Base-by-base conservation (phyloP, 106 monocot species). In the Posidonia australis region DNA sequence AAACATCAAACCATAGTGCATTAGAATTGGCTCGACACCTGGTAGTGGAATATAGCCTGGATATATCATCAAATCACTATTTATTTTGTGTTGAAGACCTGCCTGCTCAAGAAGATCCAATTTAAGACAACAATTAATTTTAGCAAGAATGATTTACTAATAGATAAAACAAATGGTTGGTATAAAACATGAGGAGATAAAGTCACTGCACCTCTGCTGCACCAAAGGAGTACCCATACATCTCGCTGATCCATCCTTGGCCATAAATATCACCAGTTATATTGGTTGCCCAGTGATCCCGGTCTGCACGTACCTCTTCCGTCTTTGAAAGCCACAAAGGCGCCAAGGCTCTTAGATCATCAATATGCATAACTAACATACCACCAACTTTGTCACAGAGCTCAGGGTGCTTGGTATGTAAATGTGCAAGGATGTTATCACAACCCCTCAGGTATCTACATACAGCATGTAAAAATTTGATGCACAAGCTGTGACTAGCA, bases 211-310 rank as follows among this genome's bases (percentile, higher is more conserved):
- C 93, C 84, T 94, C 98, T 60, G 98, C 98, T 68, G 98, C 98
- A 72, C 98, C 98, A 79, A 98, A 98, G 47, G 98, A 91, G 65
- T 91, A 98, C 25, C 98, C 98, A 75, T 98, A 98, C 98, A 98
- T 98, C 75, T 98, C 98, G 69, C 98, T 98, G 41, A 98, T 98
- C 98, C 98, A 98, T 23, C 98, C 98, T 65, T 76, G 66, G 29
- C 76, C 85, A 76, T 91, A 98, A 67, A 91, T 87, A 63, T 91
- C 98, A 66, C 98, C 91, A 51, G 98, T 98, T 67, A 98, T 73
- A 70, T 98, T 98, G 18, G 84, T 87, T 54, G 79, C 78, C 98
- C 98, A 98, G 51, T 91, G 98, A 3, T 82, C 85, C 54, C 79
- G 68, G 72, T 98, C 98, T 53, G 82, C 85, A 58, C 98, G 71